These are phyloP conservation scores for Fusarium pseudograminearum DNA, from an alignment of 2,329 filamentous ascomycete species.

Conservation along the genomic window DNA sequence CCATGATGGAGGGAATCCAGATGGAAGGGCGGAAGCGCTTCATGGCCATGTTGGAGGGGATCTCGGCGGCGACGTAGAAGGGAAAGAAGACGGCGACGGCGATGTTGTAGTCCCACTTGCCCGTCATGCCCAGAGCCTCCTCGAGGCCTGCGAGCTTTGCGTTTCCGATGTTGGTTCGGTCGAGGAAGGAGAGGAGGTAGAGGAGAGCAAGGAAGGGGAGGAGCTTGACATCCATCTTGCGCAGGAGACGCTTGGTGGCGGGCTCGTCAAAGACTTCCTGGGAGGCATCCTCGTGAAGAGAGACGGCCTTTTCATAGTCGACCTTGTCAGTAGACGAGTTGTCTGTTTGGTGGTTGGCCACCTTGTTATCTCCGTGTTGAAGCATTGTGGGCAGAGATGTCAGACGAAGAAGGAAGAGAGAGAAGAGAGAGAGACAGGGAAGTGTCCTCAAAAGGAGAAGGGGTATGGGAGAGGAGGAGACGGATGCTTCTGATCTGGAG, in stretches of 20 bases:
- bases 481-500: constrained; percentile 43
- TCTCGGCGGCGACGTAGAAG: constrained; percentile 61
- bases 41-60: constrained; percentile 65
- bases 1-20: constrained; percentile 63
- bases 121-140: constrained; percentile 48
- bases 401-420: not conserved
- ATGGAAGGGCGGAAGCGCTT: constrained; percentile 60
- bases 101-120: constrained; percentile 53
- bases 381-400: constrained; percentile 36
- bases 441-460: constrained; percentile 27
- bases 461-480: constrained; percentile 32
- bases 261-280: constrained; percentile 49
- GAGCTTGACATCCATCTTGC: constrained; percentile 66
- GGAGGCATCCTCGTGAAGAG: constrained; percentile 42
- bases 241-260: constrained; percentile 62
- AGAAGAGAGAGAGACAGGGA: constrained; percentile 8
- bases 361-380: constrained; percentile 26
- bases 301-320: constrained; percentile 47
- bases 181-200: constrained; percentile 67
- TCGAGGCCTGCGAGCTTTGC: constrained; percentile 68
- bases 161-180: constrained; percentile 63
- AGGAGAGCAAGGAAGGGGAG: constrained; percentile 71
- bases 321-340: constrained; percentile 47
- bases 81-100: constrained; percentile 65
- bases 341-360: constrained; percentile 32